Percentiles rank a stretch among this genome's conserved stretches.
phyloP scores from a whole-genome alignment of 371 early-diverging fungal species.

The Apophysomyces variabilis region DNA sequence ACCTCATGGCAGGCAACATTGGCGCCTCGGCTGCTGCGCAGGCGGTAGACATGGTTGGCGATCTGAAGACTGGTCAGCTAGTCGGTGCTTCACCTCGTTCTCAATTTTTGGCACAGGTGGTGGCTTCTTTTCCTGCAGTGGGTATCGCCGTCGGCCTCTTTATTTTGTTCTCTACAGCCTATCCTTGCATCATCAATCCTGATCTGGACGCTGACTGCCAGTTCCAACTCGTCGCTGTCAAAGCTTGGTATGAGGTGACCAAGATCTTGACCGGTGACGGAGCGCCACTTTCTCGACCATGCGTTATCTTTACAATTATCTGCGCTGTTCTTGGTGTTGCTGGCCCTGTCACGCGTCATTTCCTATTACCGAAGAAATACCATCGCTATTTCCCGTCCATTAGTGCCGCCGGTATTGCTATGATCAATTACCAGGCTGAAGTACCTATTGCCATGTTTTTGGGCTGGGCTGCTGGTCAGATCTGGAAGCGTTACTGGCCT shows the following conservation, averaged over 20 bases:
- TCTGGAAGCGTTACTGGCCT: constrained; percentile 44
- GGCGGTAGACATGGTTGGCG: constrained; percentile 58
- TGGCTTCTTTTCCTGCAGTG: constrained; percentile 51
- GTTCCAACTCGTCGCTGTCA: constrained; percentile 63
- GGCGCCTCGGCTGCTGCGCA: constrained; percentile 53
- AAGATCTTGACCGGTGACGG: constrained; percentile 54
- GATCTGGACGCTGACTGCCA: constrained; percentile 43
- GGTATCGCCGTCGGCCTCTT: constrained; percentile 41
- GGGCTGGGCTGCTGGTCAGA: constrained; percentile 38
- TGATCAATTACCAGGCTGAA: constrained; percentile 51
- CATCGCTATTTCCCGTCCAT: constrained; percentile 50
- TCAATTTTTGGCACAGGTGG: constrained; percentile 54
- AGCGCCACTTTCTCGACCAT: constrained; percentile 24
- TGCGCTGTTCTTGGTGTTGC: constrained; percentile 37
- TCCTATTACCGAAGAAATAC: constrained; percentile 40
- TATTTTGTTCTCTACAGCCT: constrained; percentile 45
- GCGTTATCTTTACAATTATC: constrained; percentile 42
- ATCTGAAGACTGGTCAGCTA: constrained; percentile 58
- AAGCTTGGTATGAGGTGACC: constrained; percentile 69
- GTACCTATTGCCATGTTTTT: constrained; percentile 49
- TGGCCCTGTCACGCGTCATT: constrained; percentile 44
- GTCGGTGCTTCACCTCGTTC: constrained; percentile 52
- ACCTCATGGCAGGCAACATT: constrained; percentile 54
- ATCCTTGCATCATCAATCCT: constrained; percentile 43
- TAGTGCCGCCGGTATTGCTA: constrained; percentile 60